These are phyloP conservation scores for Xylaria sp. DNA, from an alignment of 2,329 filamentous ascomycete genomes.

Conservation along the genomic window DNA sequence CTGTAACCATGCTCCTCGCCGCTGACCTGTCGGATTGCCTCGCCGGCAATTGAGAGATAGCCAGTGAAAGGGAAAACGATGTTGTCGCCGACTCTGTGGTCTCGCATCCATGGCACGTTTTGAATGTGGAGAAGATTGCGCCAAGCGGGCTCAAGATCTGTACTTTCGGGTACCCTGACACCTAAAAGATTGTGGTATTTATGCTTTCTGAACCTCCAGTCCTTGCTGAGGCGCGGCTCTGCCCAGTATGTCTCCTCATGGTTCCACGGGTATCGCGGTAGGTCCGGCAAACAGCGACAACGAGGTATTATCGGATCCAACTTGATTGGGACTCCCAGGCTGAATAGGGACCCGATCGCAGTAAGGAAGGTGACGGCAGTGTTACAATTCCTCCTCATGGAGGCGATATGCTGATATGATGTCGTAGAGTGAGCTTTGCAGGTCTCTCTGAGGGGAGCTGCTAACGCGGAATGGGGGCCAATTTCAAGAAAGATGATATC, in stretches of 20 bases:
- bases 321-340: constrained; percentile 37
- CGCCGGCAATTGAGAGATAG: constrained; percentile 53
- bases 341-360: constrained; percentile 40
- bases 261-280: constrained; percentile 41
- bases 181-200: constrained; percentile 35
- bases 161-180: neutral
- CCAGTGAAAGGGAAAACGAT: constrained; percentile 52
- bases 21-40: constrained; percentile 49
- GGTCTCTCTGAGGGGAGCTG: constrained; percentile 43
- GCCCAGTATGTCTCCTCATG: constrained; percentile 35
- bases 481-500: constrained; percentile 41
- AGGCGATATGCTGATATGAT: neutral
- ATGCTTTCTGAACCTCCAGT: constrained; percentile 3
- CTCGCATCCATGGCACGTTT: constrained; percentile 1
- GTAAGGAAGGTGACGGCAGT: constrained; percentile 32
- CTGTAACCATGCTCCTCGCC: constrained; percentile 41
- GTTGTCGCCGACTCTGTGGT: constrained; percentile 39
- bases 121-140: constrained; percentile 48
- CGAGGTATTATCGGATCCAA: neutral
- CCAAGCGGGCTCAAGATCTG: constrained; percentile 42
- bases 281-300: constrained; percentile 19
- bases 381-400: neutral
- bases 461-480: constrained; percentile 42
- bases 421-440: too few species aligned
- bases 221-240: constrained; percentile 30